Percentiles rank a stretch among this genome's conserved stretches.
These are phyloP conservation scores for Pichia phayaonensis DNA, from an alignment of 805 yeast species.

Conservation along the genomic window DNA sequence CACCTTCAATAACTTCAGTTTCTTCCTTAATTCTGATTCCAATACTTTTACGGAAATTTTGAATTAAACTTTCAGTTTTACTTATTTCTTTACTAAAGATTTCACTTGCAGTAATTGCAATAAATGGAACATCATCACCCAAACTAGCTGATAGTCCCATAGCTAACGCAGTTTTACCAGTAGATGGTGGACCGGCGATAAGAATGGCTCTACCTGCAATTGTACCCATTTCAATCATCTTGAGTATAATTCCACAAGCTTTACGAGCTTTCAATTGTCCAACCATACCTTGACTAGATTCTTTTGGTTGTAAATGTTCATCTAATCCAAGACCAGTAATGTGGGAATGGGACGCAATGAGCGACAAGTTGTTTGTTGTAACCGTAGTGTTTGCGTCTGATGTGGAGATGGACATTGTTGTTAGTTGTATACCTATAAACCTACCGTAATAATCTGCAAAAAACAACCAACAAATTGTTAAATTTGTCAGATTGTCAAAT, in stretches of 20 bases:
- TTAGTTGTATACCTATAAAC: neutral
- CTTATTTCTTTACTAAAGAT: slow-evolving; percentile 93
- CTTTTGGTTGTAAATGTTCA: slow-evolving; percentile 78
- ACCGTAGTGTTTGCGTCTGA: neutral
- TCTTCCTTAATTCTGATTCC: slow-evolving; percentile 95
- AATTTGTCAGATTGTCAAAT: neutral
- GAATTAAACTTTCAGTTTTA: slow-evolving; percentile 94
- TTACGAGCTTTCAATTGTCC: slow-evolving; percentile 73
- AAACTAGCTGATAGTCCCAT: slow-evolving; percentile 92
- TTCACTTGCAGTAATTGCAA: slow-evolving; percentile 95
- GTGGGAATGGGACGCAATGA: slow-evolving; percentile 87
- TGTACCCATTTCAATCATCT: slow-evolving; percentile 82
- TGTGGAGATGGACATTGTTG: slow-evolving; percentile 12
- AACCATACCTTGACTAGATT: slow-evolving; percentile 81
- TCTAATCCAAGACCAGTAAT: slow-evolving; percentile 92
- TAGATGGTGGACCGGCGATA: slow-evolving; percentile 96
- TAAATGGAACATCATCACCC: slow-evolving; percentile 96
- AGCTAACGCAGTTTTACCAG: slow-evolving; percentile 97
- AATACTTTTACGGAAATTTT: slow-evolving; percentile 92
- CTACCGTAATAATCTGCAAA: neutral
- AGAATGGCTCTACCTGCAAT: slow-evolving; percentile 95
- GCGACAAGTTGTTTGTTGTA: slow-evolving; percentile 17
- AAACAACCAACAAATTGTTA: neutral
- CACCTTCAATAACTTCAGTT: slow-evolving; percentile 97
- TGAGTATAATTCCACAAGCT: slow-evolving; percentile 93